phyloP scores from a whole-genome alignment of 177 flowering plant genomes.

The Tripterygium wilfordii region DNA sequence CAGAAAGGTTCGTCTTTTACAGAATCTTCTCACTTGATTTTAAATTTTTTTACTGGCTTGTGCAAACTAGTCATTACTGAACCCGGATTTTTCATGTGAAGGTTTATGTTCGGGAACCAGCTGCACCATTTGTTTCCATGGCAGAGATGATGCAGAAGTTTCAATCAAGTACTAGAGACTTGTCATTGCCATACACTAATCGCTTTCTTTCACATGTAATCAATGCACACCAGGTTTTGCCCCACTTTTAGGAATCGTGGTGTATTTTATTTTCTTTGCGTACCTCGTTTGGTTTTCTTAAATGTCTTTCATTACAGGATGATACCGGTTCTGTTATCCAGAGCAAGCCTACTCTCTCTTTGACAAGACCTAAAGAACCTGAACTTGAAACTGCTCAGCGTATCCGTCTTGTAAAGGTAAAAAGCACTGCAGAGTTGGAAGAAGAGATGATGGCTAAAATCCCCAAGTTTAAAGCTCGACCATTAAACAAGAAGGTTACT shows the following conservation, averaged over 20 bases:
- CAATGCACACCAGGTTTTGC: not conserved
- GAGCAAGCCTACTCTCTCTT: slow-evolving; percentile 53
- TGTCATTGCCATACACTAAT: slow-evolving; percentile 34
- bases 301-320: slow-evolving; percentile 17
- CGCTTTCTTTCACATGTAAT: slow-evolving; percentile 43
- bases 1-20: slow-evolving; percentile 59
- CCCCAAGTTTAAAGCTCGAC: slow-evolving; percentile 83
- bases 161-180: slow-evolving; percentile 68
- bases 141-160: slow-evolving; percentile 87
- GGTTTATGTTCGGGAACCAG: slow-evolving; percentile 74
- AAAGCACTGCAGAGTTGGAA: slow-evolving; percentile 75
- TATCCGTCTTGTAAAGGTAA: slow-evolving; percentile 50
- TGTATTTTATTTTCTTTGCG: not conserved
- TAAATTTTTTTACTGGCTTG: not conserved
- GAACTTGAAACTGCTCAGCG: slow-evolving; percentile 80
- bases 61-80: slow-evolving; percentile 1
- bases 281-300: not conserved
- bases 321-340: slow-evolving; percentile 30
- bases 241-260: not conserved
- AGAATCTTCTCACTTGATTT: not conserved
- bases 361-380: slow-evolving; percentile 86
- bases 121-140: slow-evolving; percentile 70
- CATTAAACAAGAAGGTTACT: slow-evolving; percentile 69
- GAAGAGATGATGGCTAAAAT: slow-evolving; percentile 93
- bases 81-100: slow-evolving; percentile 15